Evolutionary conservation across 768 basidiomycete species (phyloP).

Genomic region (Antrodiella citrinella): DNA sequence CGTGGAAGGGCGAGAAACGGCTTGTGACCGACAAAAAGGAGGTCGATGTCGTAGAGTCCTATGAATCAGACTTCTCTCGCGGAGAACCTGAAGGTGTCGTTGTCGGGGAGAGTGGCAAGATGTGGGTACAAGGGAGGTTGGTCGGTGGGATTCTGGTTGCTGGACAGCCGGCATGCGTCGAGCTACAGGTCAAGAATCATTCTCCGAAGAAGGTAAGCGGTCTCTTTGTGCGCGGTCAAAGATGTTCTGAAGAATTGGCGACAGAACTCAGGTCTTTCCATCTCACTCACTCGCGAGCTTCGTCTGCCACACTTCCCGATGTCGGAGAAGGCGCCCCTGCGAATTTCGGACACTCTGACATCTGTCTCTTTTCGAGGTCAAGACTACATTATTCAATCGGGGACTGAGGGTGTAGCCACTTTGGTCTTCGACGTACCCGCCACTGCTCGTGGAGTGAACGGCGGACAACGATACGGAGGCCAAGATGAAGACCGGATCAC

Average conservation of each 20-base stretch:
- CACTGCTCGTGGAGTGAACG: conserved; percentile 54
- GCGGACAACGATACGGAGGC: conserved; percentile 52
- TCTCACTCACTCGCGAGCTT: conserved; percentile 55
- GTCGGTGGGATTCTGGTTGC: conserved; percentile 56
- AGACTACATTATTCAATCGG: conserved; percentile 69
- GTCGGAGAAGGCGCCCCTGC: conserved; percentile 39
- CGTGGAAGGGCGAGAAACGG: conserved; percentile 66
- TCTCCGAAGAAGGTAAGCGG: conserved; percentile 63
- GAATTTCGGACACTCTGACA: conserved; percentile 60
- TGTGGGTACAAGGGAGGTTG: conserved; percentile 67
- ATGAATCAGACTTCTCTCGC: conserved; percentile 27
- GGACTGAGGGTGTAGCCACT: conserved; percentile 69
- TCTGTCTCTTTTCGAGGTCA: conserved; percentile 65
- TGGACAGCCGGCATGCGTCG: conserved; percentile 64
- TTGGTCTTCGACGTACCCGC: conserved; percentile 76
- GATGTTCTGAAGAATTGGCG: conserved; percentile 2
- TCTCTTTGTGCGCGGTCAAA: conserved; percentile 3
- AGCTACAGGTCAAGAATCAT: conserved; percentile 77
- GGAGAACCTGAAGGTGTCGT: conserved; percentile 49
- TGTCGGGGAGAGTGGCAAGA: conserved; percentile 71
- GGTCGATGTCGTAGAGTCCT: conserved; percentile 57
- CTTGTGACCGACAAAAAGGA: conserved; percentile 56
- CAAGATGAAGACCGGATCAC: conserved; percentile 26
- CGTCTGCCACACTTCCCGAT: conserved; percentile 39
- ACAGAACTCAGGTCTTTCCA: conserved; percentile 60